These are phyloP conservation scores for Platanus orientalis DNA, from an alignment of 164 flowering plant species.

Conservation along the genomic window DNA sequence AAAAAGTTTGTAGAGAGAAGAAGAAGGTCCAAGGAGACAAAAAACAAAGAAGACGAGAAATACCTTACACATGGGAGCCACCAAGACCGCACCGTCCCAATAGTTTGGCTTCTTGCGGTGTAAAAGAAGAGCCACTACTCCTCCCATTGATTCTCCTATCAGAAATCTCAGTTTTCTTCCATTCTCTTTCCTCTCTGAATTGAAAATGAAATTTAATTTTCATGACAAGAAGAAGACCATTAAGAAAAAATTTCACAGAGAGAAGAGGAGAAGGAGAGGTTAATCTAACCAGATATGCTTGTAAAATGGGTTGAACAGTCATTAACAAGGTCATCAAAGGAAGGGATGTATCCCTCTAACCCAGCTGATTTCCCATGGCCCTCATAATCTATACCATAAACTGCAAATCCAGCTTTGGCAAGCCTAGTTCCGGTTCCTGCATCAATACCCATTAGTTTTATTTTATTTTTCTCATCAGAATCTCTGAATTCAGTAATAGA, in stretches of 20 bases:
- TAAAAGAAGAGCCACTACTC: slow-evolving; percentile 65
- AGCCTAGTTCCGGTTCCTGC: slow-evolving; percentile 66
- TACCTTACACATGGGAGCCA: slow-evolving; percentile 98
- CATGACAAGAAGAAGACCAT: neutral
- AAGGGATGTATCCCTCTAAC: slow-evolving; percentile 42
- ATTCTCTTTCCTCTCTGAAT: slow-evolving; percentile 59
- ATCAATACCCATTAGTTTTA: neutral
- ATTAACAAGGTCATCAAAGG: slow-evolving; percentile 54
- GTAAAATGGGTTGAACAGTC: slow-evolving; percentile 62
- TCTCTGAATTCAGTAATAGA: too few species aligned
- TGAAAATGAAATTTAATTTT: too few species aligned
- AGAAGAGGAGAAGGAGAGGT: neutral
- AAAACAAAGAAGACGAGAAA: neutral
- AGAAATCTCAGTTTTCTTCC: slow-evolving; percentile 53
- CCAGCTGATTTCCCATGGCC: slow-evolving; percentile 96
- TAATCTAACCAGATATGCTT: slow-evolving; percentile 45
- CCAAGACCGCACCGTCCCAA: slow-evolving; percentile 85
- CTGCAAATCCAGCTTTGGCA: slow-evolving; percentile 70
- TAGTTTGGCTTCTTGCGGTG: slow-evolving; percentile 60
- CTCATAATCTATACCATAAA: slow-evolving; percentile 72
- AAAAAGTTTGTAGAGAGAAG: neutral
- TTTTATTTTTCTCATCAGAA: neutral
- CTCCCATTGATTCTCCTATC: slow-evolving; percentile 97
- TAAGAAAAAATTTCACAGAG: neutral
- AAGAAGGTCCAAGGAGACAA: neutral